These are phyloP conservation scores for Centella asiatica DNA, from an alignment of 129 eudicot species.

Conservation along the genomic window DNA sequence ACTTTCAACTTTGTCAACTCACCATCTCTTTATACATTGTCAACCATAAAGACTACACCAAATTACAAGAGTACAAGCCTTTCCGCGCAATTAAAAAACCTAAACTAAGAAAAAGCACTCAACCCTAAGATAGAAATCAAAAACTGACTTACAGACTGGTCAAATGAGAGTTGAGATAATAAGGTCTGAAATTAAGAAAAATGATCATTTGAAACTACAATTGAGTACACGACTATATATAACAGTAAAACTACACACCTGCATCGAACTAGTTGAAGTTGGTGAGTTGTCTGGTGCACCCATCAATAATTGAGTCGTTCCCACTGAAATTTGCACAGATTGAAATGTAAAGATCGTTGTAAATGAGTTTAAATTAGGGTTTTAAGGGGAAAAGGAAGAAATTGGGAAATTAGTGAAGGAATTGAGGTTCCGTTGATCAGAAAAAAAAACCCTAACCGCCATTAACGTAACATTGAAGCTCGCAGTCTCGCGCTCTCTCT, in stretches of 20 bases:
- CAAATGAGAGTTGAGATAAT: too few species aligned
- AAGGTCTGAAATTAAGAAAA: not conserved
- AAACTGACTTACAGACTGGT: too few species aligned
- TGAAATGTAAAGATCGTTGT: slow-evolving; percentile 5
- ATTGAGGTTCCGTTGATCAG: slow-evolving; percentile 16
- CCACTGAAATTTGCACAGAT: slow-evolving; percentile 1
- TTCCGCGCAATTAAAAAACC: not conserved
- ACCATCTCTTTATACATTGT: not conserved
- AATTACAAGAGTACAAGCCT: not conserved
- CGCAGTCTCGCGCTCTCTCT: not conserved
- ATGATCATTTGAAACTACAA: not conserved
- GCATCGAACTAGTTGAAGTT: slow-evolving; percentile 46
- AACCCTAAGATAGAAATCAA: too few species aligned
- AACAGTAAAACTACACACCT: slow-evolving; percentile 31
- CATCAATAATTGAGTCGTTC: slow-evolving; percentile 22
- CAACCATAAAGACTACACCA: not conserved
- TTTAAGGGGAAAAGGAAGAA: slow-evolving; percentile 16
- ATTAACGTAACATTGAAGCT: slow-evolving; percentile 21
- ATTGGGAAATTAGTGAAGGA: not conserved
- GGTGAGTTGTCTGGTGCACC: slow-evolving; percentile 63
- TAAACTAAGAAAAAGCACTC: not conserved
- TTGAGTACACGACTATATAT: not conserved
- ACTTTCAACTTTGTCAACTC: not conserved
- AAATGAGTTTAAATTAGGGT: slow-evolving; percentile 1
- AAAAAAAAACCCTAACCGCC: slow-evolving; percentile 57